These are phyloP conservation scores for Trametes pubescens DNA, from an alignment of 1,284 basidiomycete species.

Conservation along the genomic window DNA sequence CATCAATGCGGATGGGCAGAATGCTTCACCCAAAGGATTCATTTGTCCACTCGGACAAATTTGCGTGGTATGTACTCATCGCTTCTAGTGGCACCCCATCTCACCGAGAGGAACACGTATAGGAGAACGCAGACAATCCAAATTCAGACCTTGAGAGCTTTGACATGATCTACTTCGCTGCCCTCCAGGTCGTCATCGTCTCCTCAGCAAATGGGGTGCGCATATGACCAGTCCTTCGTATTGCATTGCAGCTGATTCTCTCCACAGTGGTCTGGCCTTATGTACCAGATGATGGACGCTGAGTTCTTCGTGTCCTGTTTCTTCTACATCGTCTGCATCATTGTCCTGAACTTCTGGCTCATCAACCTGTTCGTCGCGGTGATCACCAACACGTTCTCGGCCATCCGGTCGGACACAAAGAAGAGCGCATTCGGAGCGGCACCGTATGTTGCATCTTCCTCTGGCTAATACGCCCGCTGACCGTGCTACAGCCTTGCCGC, in stretches of 20 bases:
- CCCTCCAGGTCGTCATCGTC: slow-evolving; percentile 88
- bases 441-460: slow-evolving; percentile 50
- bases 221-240: slow-evolving; percentile 14
- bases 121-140: slow-evolving; percentile 76
- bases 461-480: background rate
- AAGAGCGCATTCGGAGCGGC: slow-evolving; percentile 94
- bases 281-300: slow-evolving; percentile 93
- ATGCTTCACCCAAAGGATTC: slow-evolving; percentile 66
- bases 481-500: slow-evolving; percentile 49
- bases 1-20: slow-evolving; percentile 49
- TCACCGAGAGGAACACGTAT: background rate
- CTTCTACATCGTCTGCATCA: slow-evolving; percentile 88
- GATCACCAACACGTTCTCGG: slow-evolving; percentile 94
- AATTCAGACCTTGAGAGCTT: slow-evolving; percentile 79
- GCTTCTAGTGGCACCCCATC: background rate
- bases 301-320: slow-evolving; percentile 90
- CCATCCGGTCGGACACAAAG: slow-evolving; percentile 88
- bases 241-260: background rate
- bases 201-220: slow-evolving; percentile 81
- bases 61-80: slow-evolving; percentile 63
- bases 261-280: slow-evolving; percentile 75
- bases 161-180: slow-evolving; percentile 88
- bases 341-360: slow-evolving; percentile 93
- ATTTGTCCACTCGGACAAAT: slow-evolving; percentile 86
- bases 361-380: slow-evolving; percentile 97